These are phyloP conservation scores for Cordyceps cateniannulata DNA, from an alignment of 2,329 filamentous ascomycete genomes.

Conservation along the genomic window DNA sequence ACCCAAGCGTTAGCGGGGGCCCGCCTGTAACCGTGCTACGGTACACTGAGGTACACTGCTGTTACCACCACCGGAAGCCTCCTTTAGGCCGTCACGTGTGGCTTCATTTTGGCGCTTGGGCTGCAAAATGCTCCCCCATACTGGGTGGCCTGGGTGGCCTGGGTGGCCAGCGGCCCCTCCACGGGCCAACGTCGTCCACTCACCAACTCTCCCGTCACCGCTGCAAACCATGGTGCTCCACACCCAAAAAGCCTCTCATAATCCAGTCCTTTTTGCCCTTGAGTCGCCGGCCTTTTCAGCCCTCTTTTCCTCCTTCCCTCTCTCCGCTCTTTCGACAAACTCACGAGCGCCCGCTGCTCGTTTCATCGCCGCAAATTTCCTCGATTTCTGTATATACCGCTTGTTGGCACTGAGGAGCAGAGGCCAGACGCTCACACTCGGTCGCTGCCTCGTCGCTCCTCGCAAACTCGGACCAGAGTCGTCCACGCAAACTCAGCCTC, in stretches of 20 bases:
- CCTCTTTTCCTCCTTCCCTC: constrained; percentile 5
- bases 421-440: neutral
- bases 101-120: constrained; percentile 3
- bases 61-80: neutral
- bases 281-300: constrained; percentile 7
- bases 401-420: neutral
- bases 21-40: neutral
- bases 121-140: neutral
- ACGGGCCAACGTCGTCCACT: neutral
- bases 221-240: constrained; percentile 11
- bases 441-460: constrained; percentile 4
- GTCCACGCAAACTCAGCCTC: constrained; percentile 8
- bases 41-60: neutral
- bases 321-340: neutral
- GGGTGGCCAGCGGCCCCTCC: neutral
- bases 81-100: constrained; percentile 4
- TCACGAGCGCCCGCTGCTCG: neutral
- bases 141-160: neutral
- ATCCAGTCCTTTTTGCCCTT: constrained; percentile 7
- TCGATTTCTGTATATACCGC: too few species aligned
- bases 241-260: constrained; percentile 10
- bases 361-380: neutral
- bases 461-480: neutral
- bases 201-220: neutral
- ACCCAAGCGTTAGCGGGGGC: neutral